These are phyloP conservation scores for Chaetomiaceae sp. DNA, from an alignment of 2,329 filamentous ascomycete species.

Conservation along the genomic window DNA sequence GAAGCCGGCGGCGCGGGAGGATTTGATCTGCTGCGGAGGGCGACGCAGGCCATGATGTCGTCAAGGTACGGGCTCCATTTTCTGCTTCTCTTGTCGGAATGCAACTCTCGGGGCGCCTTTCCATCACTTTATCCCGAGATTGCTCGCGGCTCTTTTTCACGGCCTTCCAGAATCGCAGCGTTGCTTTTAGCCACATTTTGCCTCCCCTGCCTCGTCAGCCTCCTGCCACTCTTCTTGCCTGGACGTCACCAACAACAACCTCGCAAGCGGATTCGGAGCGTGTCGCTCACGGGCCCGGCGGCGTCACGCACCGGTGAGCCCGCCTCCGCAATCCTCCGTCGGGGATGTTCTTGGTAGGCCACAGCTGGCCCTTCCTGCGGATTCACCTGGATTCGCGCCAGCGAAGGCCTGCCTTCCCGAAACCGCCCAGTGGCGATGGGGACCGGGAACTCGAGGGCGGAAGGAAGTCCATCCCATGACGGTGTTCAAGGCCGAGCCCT, in stretches of 20 bases:
- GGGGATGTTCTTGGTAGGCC: not conserved
- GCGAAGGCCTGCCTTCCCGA: not conserved
- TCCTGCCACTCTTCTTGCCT: slow-evolving; percentile 1
- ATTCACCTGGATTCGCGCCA: too few species aligned
- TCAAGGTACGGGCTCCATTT: slow-evolving; percentile 46
- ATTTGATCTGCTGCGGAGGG: slow-evolving; percentile 53
- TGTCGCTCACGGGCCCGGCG: too few species aligned
- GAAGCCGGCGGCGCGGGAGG: slow-evolving; percentile 37
- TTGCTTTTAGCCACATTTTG: slow-evolving; percentile 16
- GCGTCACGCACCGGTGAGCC: too few species aligned
- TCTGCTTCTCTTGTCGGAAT: not conserved
- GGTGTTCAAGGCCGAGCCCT: too few species aligned
- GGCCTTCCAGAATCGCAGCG: slow-evolving; percentile 21
- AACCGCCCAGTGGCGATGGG: slow-evolving; percentile 12
- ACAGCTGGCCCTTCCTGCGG: not conserved
- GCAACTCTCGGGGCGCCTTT: not conserved
- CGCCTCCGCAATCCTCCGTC: not conserved
- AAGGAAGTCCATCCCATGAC: too few species aligned
- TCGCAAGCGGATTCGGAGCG: too few species aligned
- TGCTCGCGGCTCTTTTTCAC: slow-evolving; percentile 11
- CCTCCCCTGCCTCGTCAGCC: slow-evolving; percentile 7
- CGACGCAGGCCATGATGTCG: slow-evolving; percentile 57
- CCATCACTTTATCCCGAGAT: slow-evolving; percentile 19
- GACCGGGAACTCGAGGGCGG: not conserved
- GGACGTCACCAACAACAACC: not conserved